phyloP scores from a whole-genome alignment of 352 stramenopile genomes.

The Phytopythium litorale region DNA sequence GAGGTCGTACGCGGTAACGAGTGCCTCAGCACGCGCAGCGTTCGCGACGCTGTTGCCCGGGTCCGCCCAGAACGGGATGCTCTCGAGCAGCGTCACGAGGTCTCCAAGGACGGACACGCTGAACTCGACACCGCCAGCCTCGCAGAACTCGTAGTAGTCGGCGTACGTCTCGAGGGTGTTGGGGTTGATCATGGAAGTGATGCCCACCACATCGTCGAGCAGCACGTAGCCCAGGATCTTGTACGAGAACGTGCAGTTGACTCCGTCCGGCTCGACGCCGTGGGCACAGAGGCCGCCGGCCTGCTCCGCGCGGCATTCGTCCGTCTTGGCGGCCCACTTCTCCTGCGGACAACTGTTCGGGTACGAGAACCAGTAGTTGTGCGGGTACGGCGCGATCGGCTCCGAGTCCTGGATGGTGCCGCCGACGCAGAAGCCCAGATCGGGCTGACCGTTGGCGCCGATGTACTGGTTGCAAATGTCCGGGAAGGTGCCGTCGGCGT shows the following conservation, averaged over 20 bases:
- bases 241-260: slow-evolving; percentile 62
- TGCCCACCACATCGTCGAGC: slow-evolving; percentile 66
- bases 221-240: slow-evolving; percentile 55
- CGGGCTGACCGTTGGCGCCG: slow-evolving; percentile 28
- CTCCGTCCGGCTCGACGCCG: slow-evolving; percentile 49
- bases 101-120: slow-evolving; percentile 22
- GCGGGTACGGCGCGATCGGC: slow-evolving; percentile 55
- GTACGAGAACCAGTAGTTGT: slow-evolving; percentile 84
- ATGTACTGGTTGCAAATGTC: slow-evolving; percentile 52
- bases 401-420: slow-evolving; percentile 39
- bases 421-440: slow-evolving; percentile 52
- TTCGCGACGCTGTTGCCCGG: slow-evolving; percentile 42
- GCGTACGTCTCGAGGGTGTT: slow-evolving; percentile 26
- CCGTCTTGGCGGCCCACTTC: slow-evolving; percentile 40
- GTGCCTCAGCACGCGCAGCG: slow-evolving; percentile 27
- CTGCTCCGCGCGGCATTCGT: slow-evolving; percentile 29
- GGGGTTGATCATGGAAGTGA: slow-evolving; percentile 54
- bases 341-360: slow-evolving; percentile 58
- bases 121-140: slow-evolving; percentile 50
- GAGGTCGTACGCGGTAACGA: slow-evolving; percentile 47
- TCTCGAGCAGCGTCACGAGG: slow-evolving; percentile 25
- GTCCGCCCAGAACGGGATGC: slow-evolving; percentile 67
- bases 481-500: slow-evolving; percentile 30
- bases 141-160: slow-evolving; percentile 61
- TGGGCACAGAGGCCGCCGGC: slow-evolving; percentile 38